Evolutionary conservation across 805 yeast species (phyloP).

Genomic region (Wickerhamiella nectarea): DNA sequence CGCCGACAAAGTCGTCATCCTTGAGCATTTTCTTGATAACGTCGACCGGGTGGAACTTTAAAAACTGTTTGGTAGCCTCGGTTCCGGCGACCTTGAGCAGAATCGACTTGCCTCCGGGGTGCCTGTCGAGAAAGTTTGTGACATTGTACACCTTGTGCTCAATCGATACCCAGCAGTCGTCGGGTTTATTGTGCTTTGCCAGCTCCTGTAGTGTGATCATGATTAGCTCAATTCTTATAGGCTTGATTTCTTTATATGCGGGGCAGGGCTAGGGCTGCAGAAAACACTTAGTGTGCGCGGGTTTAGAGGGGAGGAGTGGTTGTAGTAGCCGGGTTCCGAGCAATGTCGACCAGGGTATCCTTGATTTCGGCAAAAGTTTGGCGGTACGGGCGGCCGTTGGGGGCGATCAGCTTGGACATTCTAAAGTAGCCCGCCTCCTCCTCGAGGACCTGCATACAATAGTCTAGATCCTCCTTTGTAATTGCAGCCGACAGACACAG

Average conservation of each 20-base stretch:
- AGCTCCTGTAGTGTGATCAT: conserved; percentile 25
- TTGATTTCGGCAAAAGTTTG: conserved; percentile 20
- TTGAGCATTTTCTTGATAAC: conserved; percentile 53
- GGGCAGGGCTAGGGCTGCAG: neutral
- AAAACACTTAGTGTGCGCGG: too few species aligned
- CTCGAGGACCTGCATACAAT: conserved; percentile 27
- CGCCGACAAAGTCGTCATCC: conserved; percentile 49
- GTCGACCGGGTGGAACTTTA: conserved; percentile 86
- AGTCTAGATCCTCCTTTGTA: conserved; percentile 85
- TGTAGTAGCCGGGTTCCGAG: conserved; percentile 19
- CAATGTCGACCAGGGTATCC: conserved; percentile 21
- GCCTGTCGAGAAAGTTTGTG: conserved; percentile 44
- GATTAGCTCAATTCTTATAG: neutral
- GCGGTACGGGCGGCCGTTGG: conserved; percentile 14
- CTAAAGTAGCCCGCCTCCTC: conserved; percentile 43
- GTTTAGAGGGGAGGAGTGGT: conserved; percentile 1
- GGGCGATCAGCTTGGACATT: conserved; percentile 16
- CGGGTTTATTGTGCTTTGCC: conserved; percentile 38
- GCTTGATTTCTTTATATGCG: neutral
- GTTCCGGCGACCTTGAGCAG: conserved; percentile 50
- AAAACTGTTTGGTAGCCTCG: conserved; percentile 72
- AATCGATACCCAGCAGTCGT: conserved; percentile 75
- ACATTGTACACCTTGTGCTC: conserved; percentile 70
- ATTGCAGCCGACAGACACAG: conserved; percentile 85
- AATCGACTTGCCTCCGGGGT: conserved; percentile 49